Evolutionary conservation across 176 grass and related monocot species (phyloP), one percentile per base, ranked within the genome.

Genomic region (Oryza longistaminata): DNA sequence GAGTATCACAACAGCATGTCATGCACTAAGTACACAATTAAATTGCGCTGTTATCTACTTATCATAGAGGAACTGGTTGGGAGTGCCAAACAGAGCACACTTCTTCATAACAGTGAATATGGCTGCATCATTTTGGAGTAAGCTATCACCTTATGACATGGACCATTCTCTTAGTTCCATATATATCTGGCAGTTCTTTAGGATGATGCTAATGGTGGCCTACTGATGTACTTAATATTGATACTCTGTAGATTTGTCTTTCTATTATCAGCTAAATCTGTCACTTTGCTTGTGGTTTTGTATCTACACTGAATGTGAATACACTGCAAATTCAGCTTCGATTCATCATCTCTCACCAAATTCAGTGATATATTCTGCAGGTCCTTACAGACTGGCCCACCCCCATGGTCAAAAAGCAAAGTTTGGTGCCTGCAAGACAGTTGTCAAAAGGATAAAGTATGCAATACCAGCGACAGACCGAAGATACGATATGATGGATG

Each of bases 391-490:
- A 89, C 71, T 78, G 71, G 77, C 24, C 74, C 64, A 73, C 3
- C 22, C 70, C 81, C 25, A 61, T 69, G 68, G 55, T 60, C 83
- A 26, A 82, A 82, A 81, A 45, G 78, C 9, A 11, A 37, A 73
- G 25, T 76, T 35, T 82, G 66, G 78, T 78, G 14, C 68, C 68
- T 43, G 65, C 21, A 37, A 80, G 22, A 65, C 83, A 86, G 55
- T 78, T 90, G 78, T 73, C 73, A 70, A 78, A 76, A 45, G 40
- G 40, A 17, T 48, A 83, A 86, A 82, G 73, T 27, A 31, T 86
- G 77, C 44, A 77, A 34, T 82, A 86, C 66, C 33, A 82, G 66
- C 45, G 66, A 44, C 78, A 60, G 11, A 43, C 53, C 50, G 68
- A 79, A 81, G 46, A 75, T 68, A 68, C 78, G 21, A 75, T 81